These are phyloP conservation scores for Berkeleyomyces basicola DNA, from an alignment of 2,329 filamentous ascomycete genomes.

Conservation along the genomic window DNA sequence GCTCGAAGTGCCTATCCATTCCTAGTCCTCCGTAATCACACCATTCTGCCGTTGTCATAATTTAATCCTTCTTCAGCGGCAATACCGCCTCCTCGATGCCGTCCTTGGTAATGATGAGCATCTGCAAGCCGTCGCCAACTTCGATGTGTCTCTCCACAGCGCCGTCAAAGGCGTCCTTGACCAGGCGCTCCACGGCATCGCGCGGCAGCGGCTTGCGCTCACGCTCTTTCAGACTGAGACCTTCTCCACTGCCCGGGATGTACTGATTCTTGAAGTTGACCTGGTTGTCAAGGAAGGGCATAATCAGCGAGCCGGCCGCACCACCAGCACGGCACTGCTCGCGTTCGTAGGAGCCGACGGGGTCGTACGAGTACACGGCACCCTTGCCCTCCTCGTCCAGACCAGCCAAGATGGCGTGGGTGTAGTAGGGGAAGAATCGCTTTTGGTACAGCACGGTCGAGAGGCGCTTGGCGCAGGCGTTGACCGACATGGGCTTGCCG, in stretches of 20 bases:
- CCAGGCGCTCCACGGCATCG: slow-evolving; percentile 64
- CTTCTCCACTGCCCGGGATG: slow-evolving; percentile 66
- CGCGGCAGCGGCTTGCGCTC: slow-evolving; percentile 53
- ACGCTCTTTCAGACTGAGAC: slow-evolving; percentile 62
- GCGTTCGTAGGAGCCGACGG: slow-evolving; percentile 91
- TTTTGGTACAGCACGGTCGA: slow-evolving; percentile 94
- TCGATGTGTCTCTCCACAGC: slow-evolving; percentile 98
- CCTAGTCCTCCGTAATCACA: neutral
- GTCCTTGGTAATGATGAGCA: slow-evolving; percentile 76
- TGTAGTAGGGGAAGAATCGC: slow-evolving; percentile 98
- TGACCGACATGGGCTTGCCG: slow-evolving; percentile 87
- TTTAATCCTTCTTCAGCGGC: slow-evolving; percentile 78
- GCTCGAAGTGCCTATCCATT: neutral
- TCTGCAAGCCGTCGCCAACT: slow-evolving; percentile 90
- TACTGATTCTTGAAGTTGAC: slow-evolving; percentile 99
- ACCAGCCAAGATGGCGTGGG: slow-evolving; percentile 82
- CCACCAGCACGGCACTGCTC: slow-evolving; percentile 92
- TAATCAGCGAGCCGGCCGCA: slow-evolving; percentile 84
- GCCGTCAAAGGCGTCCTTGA: slow-evolving; percentile 95
- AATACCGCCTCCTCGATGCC: slow-evolving; percentile 76
- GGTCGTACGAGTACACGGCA: slow-evolving; percentile 93
- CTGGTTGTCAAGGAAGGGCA: slow-evolving; percentile 98
- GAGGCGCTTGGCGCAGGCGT: slow-evolving; percentile 85
- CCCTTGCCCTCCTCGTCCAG: slow-evolving; percentile 89
- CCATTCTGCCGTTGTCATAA: neutral